These are phyloP conservation scores for Telopea speciosissima DNA, from an alignment of 177 flowering plant species.

Conservation along the genomic window DNA sequence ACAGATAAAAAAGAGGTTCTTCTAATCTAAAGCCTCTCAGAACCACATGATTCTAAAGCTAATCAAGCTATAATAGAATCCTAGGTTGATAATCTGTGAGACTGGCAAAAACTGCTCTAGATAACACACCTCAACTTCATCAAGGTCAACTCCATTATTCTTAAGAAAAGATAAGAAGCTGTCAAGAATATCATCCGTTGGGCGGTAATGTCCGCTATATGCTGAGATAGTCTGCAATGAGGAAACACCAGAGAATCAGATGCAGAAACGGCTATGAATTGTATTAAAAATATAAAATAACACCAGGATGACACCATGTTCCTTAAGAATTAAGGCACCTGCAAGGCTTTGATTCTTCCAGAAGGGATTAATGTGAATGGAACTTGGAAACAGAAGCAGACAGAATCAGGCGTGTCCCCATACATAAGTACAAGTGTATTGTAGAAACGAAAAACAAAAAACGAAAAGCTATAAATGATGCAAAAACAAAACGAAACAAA, in stretches of 20 bases:
- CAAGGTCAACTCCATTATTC: slow-evolving; percentile 59
- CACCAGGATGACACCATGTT: neutral
- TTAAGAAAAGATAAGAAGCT: slow-evolving; percentile 48
- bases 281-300: neutral
- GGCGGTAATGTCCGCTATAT: slow-evolving; percentile 89
- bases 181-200: slow-evolving; percentile 58
- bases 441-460: too few species aligned
- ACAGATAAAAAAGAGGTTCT: neutral
- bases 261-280: neutral
- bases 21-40: neutral
- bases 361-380: too few species aligned
- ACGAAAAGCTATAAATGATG: too few species aligned
- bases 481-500: too few species aligned
- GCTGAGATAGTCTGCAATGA: slow-evolving; percentile 67
- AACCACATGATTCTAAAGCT: neutral
- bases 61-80: neutral
- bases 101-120: neutral
- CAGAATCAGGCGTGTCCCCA: too few species aligned
- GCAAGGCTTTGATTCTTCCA: too few species aligned
- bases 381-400: too few species aligned
- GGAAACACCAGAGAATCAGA: neutral
- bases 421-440: too few species aligned
- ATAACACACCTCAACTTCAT: slow-evolving; percentile 54
- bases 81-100: neutral
- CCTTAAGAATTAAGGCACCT: neutral